Conservation (phyloP, 176 grass and related monocot genomes). For the Eleusine indica region DNA sequence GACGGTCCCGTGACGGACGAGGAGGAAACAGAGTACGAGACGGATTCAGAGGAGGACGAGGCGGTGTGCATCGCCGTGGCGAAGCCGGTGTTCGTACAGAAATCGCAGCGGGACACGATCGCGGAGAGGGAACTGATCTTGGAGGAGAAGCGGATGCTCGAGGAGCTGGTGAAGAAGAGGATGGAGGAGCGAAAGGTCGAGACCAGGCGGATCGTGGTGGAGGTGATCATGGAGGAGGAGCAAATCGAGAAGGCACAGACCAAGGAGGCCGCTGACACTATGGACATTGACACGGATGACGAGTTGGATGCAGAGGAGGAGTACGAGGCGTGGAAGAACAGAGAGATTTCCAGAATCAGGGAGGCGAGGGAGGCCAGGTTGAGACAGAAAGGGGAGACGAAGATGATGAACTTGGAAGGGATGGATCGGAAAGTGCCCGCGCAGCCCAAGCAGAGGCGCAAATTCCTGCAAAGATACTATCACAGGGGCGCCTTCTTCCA, state of each 20-base stretch:
- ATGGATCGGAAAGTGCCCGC: constrained; percentile 41
- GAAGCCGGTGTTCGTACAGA: constrained; percentile 80
- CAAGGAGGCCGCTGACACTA: constrained; percentile 45
- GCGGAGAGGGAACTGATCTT: constrained; percentile 34
- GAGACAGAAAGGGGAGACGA: constrained; percentile 52
- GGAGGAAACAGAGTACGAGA: constrained; percentile 80
- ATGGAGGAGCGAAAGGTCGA: constrained; percentile 67
- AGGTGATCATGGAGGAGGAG: constrained; percentile 70
- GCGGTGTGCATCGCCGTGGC: constrained; percentile 59
- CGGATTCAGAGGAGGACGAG: constrained; percentile 76
- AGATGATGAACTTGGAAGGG: constrained; percentile 52
- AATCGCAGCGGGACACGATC: constrained; percentile 71
- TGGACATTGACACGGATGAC: constrained; percentile 78
- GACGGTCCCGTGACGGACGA: constrained; percentile 46
- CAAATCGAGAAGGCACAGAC: constrained; percentile 65
- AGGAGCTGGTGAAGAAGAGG: constrained; percentile 69
- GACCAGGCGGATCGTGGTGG: constrained; percentile 70
- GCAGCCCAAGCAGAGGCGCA: constrained; percentile 62
- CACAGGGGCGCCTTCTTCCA: constrained; percentile 87
- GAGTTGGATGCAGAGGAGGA: constrained; percentile 81
- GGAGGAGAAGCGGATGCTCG: constrained; percentile 57
- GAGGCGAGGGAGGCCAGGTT: constrained; percentile 52
- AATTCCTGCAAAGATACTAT: constrained; percentile 90
- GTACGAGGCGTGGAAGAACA: constrained; percentile 74
- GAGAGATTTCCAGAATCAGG: constrained; percentile 77